Conservation (phyloP, 2,329 filamentous ascomycete genomes). For the Clonostachys rosea region DNA sequence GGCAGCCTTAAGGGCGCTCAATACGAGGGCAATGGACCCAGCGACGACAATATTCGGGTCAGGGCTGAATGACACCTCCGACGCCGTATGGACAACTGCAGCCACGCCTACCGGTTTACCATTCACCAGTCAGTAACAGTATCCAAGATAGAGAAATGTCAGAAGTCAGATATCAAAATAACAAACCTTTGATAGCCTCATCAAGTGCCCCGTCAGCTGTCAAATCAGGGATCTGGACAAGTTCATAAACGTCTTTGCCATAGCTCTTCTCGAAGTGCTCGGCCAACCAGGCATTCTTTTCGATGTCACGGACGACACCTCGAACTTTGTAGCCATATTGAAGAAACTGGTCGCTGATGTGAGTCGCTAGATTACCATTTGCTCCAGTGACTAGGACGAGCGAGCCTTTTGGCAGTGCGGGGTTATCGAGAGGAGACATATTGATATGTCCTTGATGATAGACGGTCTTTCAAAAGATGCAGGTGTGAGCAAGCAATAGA, state of each 20-base stretch:
- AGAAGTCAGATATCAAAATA: too few species aligned
- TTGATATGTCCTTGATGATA: too few species aligned
- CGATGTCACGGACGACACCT: conserved; percentile 19
- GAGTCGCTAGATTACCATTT: conserved; percentile 24
- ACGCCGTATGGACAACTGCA: conserved; percentile 31
- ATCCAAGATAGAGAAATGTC: too few species aligned
- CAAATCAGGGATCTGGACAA: conserved; percentile 26
- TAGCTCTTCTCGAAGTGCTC: conserved; percentile 20
- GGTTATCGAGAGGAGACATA: not conserved
- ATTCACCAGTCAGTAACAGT: too few species aligned
- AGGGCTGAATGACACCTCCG: conserved; percentile 19
- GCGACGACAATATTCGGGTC: conserved; percentile 34
- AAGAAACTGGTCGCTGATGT: conserved; percentile 22
- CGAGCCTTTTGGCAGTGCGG: conserved; percentile 13
- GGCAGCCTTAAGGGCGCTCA: conserved; percentile 25
- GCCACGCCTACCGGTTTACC: conserved; percentile 6
- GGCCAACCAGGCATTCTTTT: conserved; percentile 14
- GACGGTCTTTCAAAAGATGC: too few species aligned
- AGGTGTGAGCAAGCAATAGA: too few species aligned
- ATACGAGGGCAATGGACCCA: conserved; percentile 15
- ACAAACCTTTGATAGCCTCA: conserved; percentile 17
- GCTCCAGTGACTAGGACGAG: conserved; percentile 22
- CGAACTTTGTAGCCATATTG: conserved; percentile 21
- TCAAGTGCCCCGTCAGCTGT: conserved; percentile 12
- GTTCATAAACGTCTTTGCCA: conserved; percentile 24